A percentile compares a stretch with the other conserved stretches of the same genome.
These are phyloP conservation scores for Colletotrichum tofieldiae DNA, from an alignment of 2,329 filamentous ascomycete genomes.

Conservation along the genomic window DNA sequence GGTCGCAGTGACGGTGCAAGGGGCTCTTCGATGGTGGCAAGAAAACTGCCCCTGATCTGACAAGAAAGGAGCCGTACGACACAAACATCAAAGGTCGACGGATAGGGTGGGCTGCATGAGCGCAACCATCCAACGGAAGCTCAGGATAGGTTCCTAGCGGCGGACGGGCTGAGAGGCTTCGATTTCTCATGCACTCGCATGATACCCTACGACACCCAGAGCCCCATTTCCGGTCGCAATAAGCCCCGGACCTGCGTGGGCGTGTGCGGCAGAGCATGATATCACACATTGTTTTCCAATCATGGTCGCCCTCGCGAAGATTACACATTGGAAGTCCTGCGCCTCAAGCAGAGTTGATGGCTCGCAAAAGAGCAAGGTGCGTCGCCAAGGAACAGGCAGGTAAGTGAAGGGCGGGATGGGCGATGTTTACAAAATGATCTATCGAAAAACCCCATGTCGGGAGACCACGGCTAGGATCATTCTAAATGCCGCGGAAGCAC, in stretches of 20 bases:
- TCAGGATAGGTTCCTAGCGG: slow-evolving; percentile 36
- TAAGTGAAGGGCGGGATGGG: slow-evolving; percentile 11
- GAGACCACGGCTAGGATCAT: not conserved
- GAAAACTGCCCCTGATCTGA: not conserved
- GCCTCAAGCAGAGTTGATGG: slow-evolving; percentile 18
- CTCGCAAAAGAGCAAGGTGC: slow-evolving; percentile 25
- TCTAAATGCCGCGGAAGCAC: slow-evolving; percentile 43
- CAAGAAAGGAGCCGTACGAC: slow-evolving; percentile 7
- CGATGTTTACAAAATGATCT: slow-evolving; percentile 26
- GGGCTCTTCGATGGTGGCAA: slow-evolving; percentile 17
- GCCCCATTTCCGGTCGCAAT: slow-evolving; percentile 17
- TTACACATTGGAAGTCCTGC: slow-evolving; percentile 10
- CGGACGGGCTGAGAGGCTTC: slow-evolving; percentile 18
- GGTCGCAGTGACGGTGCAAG: slow-evolving; percentile 6
- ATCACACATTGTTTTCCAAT: slow-evolving; percentile 26
- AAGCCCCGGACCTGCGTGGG: slow-evolving; percentile 36
- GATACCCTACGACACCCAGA: slow-evolving; percentile 16
- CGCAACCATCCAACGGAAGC: slow-evolving; percentile 43
- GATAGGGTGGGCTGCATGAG: slow-evolving; percentile 43
- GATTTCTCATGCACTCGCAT: slow-evolving; percentile 32
- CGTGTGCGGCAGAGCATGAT: slow-evolving; percentile 20
- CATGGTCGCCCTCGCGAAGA: slow-evolving; percentile 14
- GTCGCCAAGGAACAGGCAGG: slow-evolving; percentile 15
- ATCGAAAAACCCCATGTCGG: slow-evolving; percentile 20
- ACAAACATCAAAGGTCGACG: slow-evolving; percentile 16